A percentile compares a stretch with the other conserved stretches of the same genome.
These are phyloP conservation scores for Malassezia equina DNA, from an alignment of 1,284 basidiomycete genomes.

Conservation along the genomic window DNA sequence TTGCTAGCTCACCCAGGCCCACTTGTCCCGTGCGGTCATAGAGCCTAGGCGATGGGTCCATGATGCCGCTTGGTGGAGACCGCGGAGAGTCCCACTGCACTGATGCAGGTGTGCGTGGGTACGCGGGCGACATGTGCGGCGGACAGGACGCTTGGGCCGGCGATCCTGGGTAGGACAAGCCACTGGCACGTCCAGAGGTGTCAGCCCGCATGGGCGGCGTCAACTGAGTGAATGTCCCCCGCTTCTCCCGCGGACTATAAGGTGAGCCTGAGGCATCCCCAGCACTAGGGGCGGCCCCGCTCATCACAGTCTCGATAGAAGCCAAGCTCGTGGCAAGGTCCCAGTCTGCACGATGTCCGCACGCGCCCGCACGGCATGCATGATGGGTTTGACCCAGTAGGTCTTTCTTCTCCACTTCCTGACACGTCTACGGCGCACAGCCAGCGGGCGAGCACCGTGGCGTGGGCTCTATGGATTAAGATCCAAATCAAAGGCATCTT, in stretches of 20 bases:
- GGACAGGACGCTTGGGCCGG: background rate
- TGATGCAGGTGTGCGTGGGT: background rate
- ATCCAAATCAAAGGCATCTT: slow-evolving; percentile 37
- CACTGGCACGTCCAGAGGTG: background rate
- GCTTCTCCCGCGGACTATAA: background rate
- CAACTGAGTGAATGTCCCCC: background rate
- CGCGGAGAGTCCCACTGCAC: background rate
- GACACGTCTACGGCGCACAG: background rate
- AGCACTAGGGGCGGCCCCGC: background rate
- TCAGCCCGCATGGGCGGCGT: background rate
- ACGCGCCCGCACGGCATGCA: background rate
- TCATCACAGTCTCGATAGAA: background rate
- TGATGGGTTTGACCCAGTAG: background rate
- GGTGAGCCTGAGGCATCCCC: background rate
- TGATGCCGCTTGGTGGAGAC: background rate
- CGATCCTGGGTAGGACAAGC: background rate
- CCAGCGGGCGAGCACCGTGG: too few species aligned
- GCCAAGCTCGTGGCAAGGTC: background rate
- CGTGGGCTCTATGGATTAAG: slow-evolving; percentile 21
- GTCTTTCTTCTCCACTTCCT: background rate
- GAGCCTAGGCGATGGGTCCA: background rate
- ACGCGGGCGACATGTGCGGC: background rate
- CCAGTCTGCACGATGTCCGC: background rate
- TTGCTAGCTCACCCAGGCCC: slow-evolving; percentile 89
- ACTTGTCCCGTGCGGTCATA: slow-evolving; percentile 75